Conservation (phyloP, 116 monocot species). For the Zostera marina region DNA sequence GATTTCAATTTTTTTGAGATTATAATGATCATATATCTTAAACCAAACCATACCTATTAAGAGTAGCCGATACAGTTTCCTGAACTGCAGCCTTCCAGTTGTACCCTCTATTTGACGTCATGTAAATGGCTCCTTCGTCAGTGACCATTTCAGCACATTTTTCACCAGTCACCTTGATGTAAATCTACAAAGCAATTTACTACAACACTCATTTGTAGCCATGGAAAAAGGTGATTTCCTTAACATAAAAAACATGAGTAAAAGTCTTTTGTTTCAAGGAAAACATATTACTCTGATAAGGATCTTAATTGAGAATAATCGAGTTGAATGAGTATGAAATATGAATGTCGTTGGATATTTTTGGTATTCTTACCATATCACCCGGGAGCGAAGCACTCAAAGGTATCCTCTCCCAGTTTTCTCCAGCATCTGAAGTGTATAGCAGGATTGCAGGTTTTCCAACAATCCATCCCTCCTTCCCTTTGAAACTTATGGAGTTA, state of each 20-base stretch:
- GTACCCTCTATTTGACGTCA: constrained; percentile 24
- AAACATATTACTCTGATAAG: too few relatives aligned
- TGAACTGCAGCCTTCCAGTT: constrained; percentile 28
- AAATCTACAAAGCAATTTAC: constrained; percentile 31
- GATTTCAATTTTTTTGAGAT: neutral
- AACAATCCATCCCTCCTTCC: constrained; percentile 93
- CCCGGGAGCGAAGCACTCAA: constrained; percentile 84
- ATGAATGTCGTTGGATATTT: too few relatives aligned
- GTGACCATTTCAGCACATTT: constrained; percentile 99
- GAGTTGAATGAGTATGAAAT: too few relatives aligned
- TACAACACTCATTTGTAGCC: neutral
- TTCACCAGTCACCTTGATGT: constrained; percentile 75
- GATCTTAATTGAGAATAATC: too few relatives aligned
- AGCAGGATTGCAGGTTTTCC: constrained; percentile 88
- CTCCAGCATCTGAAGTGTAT: constrained; percentile 79
- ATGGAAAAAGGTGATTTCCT: neutral
- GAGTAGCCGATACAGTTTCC: constrained; percentile 39
- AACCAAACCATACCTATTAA: constrained; percentile 50
- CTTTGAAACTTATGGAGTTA: constrained; percentile 83
- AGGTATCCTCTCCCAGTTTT: constrained; percentile 91
- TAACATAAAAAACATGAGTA: neutral
- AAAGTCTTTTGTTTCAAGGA: too few relatives aligned
- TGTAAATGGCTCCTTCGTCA: constrained; percentile 91
- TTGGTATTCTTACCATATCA: constrained; percentile 72
- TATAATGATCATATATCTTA: neutral